Conservation (phyloP, 192 early-diverging fungal genomes). For the Umbelopsis vinacea region DNA sequence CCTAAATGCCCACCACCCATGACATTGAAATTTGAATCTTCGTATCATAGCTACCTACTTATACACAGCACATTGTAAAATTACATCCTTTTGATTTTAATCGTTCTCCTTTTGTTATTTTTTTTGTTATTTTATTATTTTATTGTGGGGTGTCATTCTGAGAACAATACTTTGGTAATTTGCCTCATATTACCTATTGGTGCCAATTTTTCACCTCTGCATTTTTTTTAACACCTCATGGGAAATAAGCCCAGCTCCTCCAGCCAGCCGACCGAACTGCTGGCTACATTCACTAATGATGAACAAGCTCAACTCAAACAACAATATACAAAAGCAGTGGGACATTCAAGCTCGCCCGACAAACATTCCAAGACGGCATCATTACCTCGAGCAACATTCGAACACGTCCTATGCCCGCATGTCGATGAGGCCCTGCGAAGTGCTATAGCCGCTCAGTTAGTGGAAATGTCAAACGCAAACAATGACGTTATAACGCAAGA, state of each 20-base stretch:
- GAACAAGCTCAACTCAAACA: conserved; percentile 15
- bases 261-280: background rate
- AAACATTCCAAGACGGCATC: conserved; percentile 8
- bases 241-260: conserved; percentile 12
- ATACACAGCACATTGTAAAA: conserved; percentile 13
- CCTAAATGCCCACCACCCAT: background rate
- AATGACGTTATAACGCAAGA: conserved; percentile 6
- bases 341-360: background rate
- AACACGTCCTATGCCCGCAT: background rate
- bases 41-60: conserved; percentile 4
- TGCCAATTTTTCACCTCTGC: background rate
- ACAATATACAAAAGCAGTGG: conserved; percentile 15
- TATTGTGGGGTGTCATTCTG: background rate
- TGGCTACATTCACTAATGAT: background rate
- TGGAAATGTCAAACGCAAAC: background rate
- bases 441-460: background rate
- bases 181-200: background rate
- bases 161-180: background rate
- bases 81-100: conserved; percentile 4
- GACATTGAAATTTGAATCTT: background rate
- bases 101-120: background rate
- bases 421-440: background rate
- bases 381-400: background rate
- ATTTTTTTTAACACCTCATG: background rate
- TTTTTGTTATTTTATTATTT: background rate